These are phyloP conservation scores for Tanacetum coccineum DNA, from an alignment of 129 eudicot genomes.

Conservation along the genomic window DNA sequence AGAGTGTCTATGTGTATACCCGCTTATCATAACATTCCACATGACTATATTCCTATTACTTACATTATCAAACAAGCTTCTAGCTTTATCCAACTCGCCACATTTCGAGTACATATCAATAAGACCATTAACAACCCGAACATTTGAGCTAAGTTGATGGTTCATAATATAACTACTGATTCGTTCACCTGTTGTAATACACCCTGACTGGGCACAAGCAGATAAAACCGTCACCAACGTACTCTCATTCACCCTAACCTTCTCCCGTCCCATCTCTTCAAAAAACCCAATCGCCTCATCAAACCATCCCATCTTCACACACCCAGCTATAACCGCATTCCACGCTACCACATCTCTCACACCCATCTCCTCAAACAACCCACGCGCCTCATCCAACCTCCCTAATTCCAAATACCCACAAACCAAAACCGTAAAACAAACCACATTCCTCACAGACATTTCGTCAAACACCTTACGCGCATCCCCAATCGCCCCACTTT, in stretches of 20 bases:
- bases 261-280: conserved; percentile 43
- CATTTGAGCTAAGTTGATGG: conserved; percentile 39
- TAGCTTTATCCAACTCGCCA: conserved; percentile 51
- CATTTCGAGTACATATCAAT: conserved; percentile 80
- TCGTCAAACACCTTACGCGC: conserved; percentile 55
- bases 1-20: conserved; percentile 67
- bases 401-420: conserved; percentile 52
- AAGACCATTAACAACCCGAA: conserved; percentile 54
- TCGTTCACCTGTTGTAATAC: conserved; percentile 46
- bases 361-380: conserved; percentile 53
- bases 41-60: conserved; percentile 47
- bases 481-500: conserved; percentile 53
- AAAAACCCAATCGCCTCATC: conserved; percentile 46
- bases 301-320: conserved; percentile 33
- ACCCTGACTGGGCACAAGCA: conserved; percentile 53
- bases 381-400: conserved; percentile 35
- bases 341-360: conserved; percentile 62
- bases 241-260: conserved; percentile 53
- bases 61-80: conserved; percentile 43
- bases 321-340: conserved; percentile 60
- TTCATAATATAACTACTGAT: conserved; percentile 37
- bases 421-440: conserved; percentile 61
- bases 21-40: conserved; percentile 81
- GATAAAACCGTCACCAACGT: conserved; percentile 60
- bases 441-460: conserved; percentile 55